Base-by-base conservation (phyloP, 208 protist genomes). In the Crithidia sp. region DNA sequence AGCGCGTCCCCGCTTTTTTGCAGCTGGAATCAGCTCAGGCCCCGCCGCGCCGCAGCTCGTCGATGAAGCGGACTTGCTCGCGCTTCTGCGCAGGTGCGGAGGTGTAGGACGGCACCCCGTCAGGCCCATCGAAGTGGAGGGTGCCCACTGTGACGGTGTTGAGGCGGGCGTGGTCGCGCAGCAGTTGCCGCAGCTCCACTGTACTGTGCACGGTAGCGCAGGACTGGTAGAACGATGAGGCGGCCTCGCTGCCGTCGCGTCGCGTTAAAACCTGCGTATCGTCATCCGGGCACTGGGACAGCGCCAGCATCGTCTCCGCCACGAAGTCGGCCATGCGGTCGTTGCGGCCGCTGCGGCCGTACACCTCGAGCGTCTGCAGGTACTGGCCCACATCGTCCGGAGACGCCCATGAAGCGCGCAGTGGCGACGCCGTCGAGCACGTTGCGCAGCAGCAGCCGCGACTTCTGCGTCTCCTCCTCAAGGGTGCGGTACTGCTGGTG, bases 61-160 rank as follows among this genome's bases (percentile, higher is more conserved):
- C 84, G 63, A 97, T 90, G 57, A 91, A 93, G 28, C 78, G 86
- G 17, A 94, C 84, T 67, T 97, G 89, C 59, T 83, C 85, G n/a
- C 93, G 72, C 63, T 88, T 93, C 53, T 65, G 74, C 13, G 70
- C 53, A 13, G 90, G 88, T 61, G 93, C 89, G 16, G 59, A 87
- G 5, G 89, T 90, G 82, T 97, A 97, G 7, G 63, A 66, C 9
- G 86, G 81, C 4, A 97, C 83, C 39, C 85, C 76, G 17, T 87
- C 80, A 4, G 89, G 89, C 0, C 89, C 89, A 36, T 92, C 87
- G 13, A 69, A 76, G 65, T 93, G 85, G 6, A 93, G 79, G 4
- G 67, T 49, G 39, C 79, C n/a, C 2, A 83, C 88, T 19, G 84
- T 84, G 64, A 72, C 85, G 36, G 79, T 82, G 60, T 89, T 94